Percentiles rank a stretch among this genome's conserved stretches.
Conservation (phyloP, 176 grass and related monocot species). For the Rhynchospora breviuscula region DNA sequence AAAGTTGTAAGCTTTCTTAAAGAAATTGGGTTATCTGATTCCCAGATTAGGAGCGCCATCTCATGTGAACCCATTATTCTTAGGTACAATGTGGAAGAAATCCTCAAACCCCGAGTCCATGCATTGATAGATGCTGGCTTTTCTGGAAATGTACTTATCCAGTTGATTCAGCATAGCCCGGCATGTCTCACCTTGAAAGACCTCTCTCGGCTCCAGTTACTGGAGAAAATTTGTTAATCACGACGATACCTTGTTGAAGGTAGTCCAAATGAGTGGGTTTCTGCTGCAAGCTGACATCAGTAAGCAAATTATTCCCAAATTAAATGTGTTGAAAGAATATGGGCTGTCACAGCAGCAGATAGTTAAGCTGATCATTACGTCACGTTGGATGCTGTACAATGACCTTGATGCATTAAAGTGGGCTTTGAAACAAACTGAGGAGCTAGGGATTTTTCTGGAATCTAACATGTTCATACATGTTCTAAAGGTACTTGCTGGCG, state of each 20-base stretch:
- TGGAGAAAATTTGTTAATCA: constrained; percentile 14
- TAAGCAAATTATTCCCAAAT: background rate
- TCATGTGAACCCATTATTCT: constrained; percentile 2
- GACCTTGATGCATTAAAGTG: background rate
- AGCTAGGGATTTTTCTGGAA: constrained; percentile 10
- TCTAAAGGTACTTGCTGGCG: background rate
- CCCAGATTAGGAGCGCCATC: constrained; percentile 14
- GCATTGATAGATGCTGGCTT: constrained; percentile 24
- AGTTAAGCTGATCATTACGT: background rate
- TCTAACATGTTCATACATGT: constrained; percentile 20
- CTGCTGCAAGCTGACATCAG: background rate
- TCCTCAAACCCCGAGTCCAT: constrained; percentile 2
- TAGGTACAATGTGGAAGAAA: background rate
- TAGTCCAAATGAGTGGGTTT: background rate
- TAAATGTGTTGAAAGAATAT: constrained; percentile 22
- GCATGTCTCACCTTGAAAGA: background rate
- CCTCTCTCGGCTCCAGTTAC: constrained; percentile 12
- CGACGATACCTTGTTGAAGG: constrained; percentile 1
- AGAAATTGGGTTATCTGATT: constrained; percentile 14
- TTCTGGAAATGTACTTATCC: background rate
- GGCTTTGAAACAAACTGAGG: background rate
- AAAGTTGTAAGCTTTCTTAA: constrained; percentile 17
- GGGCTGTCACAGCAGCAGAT: constrained; percentile 11
- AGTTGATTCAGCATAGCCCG: constrained; percentile 2
- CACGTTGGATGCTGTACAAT: background rate